phyloP scores from a whole-genome alignment of 768 basidiomycete genomes.

The Trametes cinnabarina region DNA sequence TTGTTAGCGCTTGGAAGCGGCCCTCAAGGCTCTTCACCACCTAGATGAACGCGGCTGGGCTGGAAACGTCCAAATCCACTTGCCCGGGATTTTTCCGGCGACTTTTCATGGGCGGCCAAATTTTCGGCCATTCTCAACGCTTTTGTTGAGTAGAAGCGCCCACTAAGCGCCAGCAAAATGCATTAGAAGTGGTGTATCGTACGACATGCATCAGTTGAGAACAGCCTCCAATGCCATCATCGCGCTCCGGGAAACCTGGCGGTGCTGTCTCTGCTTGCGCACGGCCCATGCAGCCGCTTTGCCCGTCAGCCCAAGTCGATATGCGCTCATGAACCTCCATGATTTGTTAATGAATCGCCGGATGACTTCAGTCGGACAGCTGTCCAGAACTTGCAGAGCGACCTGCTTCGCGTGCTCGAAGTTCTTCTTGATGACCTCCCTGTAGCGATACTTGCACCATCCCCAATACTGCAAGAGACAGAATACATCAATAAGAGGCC shows the following conservation, averaged over 20 bases:
- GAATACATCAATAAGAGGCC: not conserved
- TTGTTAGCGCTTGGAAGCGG: too few relatives aligned
- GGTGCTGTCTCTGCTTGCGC: constrained; percentile 35
- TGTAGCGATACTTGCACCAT: constrained; percentile 37
- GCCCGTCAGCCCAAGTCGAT: constrained; percentile 34
- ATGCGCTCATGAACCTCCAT: constrained; percentile 38
- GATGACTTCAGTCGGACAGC: constrained; percentile 39
- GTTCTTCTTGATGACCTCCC: constrained; percentile 30
- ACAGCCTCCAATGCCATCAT: constrained; percentile 37
- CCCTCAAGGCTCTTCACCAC: too few relatives aligned
- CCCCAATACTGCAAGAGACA: constrained; percentile 29
- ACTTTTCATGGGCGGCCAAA: too few relatives aligned
- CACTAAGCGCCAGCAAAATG: too few relatives aligned
- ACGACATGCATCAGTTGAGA: constrained; percentile 18
- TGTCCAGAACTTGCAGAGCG: constrained; percentile 29
- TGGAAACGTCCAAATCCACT: too few relatives aligned
- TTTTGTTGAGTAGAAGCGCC: too few relatives aligned
- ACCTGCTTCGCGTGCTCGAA: constrained; percentile 35
- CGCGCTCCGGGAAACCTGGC: constrained; percentile 16
- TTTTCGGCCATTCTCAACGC: too few relatives aligned
- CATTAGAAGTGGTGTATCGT: too few relatives aligned
- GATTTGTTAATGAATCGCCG: constrained; percentile 36
- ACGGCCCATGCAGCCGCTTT: constrained; percentile 41
- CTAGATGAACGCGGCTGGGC: too few relatives aligned
- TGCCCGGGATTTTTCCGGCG: too few relatives aligned